Evolutionary conservation across 163 green algal genomes (phyloP).

Genomic region (Volvox carteri): DNA sequence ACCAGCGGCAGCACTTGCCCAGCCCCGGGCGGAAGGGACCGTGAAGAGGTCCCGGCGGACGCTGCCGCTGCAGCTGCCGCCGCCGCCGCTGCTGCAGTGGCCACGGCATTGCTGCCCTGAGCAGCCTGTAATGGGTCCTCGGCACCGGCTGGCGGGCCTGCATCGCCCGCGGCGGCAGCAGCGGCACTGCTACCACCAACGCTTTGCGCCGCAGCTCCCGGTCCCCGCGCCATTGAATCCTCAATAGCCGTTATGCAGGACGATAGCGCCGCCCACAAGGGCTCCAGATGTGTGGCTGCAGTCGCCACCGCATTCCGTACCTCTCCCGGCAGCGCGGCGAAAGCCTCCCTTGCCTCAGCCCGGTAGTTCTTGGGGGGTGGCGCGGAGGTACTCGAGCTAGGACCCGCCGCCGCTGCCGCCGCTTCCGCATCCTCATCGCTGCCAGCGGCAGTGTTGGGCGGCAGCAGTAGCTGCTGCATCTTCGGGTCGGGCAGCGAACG

Average conservation of each 20-base stretch:
- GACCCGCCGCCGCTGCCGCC: constrained; percentile 8
- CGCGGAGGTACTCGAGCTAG: not conserved
- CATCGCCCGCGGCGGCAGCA: too few species aligned
- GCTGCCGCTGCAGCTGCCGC: constrained; percentile 54
- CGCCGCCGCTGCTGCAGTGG: constrained; percentile 26
- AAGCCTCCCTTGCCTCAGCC: constrained; percentile 1
- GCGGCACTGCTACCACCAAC: constrained; percentile 1
- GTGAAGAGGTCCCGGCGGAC: constrained; percentile 47
- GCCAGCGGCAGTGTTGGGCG: not conserved
- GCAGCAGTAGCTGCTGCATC: constrained; percentile 48
- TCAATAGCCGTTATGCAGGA: constrained; percentile 71
- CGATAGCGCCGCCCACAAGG: constrained; percentile 80
- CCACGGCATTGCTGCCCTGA: not conserved
- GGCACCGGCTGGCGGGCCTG: too few species aligned
- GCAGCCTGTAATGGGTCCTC: too few species aligned
- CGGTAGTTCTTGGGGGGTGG: constrained; percentile 22
- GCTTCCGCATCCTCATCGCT: not conserved
- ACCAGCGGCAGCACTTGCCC: constrained; percentile 91
- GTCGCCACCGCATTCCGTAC: constrained; percentile 34
- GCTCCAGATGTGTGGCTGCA: constrained; percentile 50
- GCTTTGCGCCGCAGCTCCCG: not conserved
- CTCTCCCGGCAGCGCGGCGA: constrained; percentile 7
- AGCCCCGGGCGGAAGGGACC: constrained; percentile 85
- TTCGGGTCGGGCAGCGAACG: constrained; percentile 44
- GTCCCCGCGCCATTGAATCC: constrained; percentile 46